These are phyloP conservation scores for Phylloporus sp. DNA, from an alignment of 768 basidiomycete genomes.

Conservation along the genomic window DNA sequence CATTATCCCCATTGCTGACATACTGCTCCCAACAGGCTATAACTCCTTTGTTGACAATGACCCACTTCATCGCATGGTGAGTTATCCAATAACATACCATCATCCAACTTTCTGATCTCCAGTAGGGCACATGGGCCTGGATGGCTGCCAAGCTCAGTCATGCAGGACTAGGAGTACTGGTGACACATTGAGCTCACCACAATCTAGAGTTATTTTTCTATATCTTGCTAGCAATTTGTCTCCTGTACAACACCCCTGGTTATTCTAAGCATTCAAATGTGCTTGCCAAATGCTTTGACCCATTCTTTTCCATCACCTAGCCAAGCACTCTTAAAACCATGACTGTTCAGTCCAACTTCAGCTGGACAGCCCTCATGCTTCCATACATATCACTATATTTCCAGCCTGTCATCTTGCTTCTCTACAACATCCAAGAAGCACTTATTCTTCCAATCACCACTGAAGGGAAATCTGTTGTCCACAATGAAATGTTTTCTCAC, in stretches of 20 bases:
- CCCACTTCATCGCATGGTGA: neutral
- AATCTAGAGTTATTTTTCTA: constrained; percentile 14
- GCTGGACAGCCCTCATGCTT: neutral
- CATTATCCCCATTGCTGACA: neutral
- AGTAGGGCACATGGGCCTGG: neutral
- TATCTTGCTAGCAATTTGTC: constrained; percentile 2
- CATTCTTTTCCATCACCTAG: neutral
- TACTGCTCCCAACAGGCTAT: neutral
- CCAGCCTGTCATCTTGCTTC: neutral
- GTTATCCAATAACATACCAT: neutral
- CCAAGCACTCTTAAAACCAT: neutral
- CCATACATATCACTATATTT: neutral
- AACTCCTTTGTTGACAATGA: neutral
- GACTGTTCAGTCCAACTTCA: neutral
- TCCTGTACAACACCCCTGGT: constrained; percentile 1
- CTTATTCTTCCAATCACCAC: neutral
- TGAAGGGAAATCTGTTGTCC: no score
- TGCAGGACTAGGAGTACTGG: neutral
- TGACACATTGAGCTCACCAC: neutral
- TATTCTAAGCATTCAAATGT: neutral
- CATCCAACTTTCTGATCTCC: constrained; percentile 1
- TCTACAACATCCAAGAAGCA: neutral
- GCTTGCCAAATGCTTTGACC: constrained; percentile 4
- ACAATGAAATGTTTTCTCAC: no score
- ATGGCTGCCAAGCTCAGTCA: constrained; percentile 5